Conservation (phyloP, 495 filamentous ascomycete species). For the Penicillium flavigenum region DNA sequence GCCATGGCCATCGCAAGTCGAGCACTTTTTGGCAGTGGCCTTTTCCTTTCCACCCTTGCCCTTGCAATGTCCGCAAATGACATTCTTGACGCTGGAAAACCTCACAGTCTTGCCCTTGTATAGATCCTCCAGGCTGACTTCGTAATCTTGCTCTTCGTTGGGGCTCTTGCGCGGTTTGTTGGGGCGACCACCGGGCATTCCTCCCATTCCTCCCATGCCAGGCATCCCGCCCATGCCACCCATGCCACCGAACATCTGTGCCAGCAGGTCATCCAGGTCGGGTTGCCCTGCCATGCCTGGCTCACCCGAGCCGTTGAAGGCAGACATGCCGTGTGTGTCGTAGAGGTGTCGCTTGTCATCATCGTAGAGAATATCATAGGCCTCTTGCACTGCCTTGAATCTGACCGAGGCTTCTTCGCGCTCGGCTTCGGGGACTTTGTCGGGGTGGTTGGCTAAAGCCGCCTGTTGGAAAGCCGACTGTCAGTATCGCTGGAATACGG, state of each 20-base stretch:
- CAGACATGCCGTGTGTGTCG: slow-evolving; percentile 90
- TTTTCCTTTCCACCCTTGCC: slow-evolving; percentile 90
- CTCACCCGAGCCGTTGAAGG: slow-evolving; percentile 73
- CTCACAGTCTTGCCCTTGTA: slow-evolving; percentile 99
- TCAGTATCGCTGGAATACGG: slow-evolving; percentile 16
- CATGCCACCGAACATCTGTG: slow-evolving; percentile 83
- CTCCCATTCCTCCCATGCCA: slow-evolving; percentile 46
- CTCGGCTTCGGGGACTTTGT: slow-evolving; percentile 89
- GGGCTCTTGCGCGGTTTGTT: slow-evolving; percentile 67
- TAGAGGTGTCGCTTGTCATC: slow-evolving; percentile 90
- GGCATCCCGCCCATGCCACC: slow-evolving; percentile 56
- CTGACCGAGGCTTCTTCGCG: slow-evolving; percentile 79
- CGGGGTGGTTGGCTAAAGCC: slow-evolving; percentile 84
- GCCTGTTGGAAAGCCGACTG: slow-evolving; percentile 52
- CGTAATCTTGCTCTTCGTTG: slow-evolving; percentile 86
- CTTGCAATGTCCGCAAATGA: slow-evolving; percentile 83
- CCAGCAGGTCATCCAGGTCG: slow-evolving; percentile 86
- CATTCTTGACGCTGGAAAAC: slow-evolving; percentile 88
- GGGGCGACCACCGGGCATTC: slow-evolving; percentile 61
- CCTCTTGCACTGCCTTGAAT: slow-evolving; percentile 89
- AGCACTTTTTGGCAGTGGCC: slow-evolving; percentile 81
- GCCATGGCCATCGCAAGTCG: slow-evolving; percentile 76
- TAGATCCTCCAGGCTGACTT: slow-evolving; percentile 85
- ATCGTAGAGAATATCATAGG: slow-evolving; percentile 96
- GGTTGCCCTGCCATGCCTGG: slow-evolving; percentile 67